A percentile compares a stretch with the other conserved stretches of the same genome.
Evolutionary conservation across 257 asterid species (phyloP).

Genomic region (Solanum chiquidenum): DNA sequence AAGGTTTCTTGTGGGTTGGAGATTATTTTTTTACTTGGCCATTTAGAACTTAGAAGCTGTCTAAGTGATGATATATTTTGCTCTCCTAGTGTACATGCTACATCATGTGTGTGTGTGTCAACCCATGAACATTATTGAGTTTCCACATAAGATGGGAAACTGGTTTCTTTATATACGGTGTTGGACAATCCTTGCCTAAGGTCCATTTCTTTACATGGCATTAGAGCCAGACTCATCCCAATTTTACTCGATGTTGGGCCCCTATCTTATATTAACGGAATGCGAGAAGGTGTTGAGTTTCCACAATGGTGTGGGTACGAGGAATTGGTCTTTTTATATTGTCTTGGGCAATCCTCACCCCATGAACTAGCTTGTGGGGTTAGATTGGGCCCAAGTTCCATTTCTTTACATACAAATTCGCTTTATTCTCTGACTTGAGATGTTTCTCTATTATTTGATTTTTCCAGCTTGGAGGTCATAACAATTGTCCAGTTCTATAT

Average conservation of each 20-base stretch:
- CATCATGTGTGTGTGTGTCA: not conserved
- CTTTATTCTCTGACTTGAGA: not conserved
- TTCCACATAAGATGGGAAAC: not conserved
- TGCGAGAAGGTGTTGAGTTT: not conserved
- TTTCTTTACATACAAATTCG: not conserved
- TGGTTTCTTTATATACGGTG: not conserved
- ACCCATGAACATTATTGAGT: not conserved
- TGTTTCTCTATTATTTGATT: not conserved
- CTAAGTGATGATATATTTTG: not conserved
- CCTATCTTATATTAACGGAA: not conserved
- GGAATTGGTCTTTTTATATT: not conserved
- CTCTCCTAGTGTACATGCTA: not conserved
- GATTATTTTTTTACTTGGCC: not conserved
- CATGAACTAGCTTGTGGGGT: not conserved
- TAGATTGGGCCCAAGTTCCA: not conserved
- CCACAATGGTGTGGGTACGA: not conserved
- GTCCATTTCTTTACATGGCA: not conserved
- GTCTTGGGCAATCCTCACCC: not conserved
- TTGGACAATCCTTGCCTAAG: not conserved
- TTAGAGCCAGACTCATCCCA: not conserved
- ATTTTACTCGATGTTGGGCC: not conserved
- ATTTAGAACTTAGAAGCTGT: not conserved
- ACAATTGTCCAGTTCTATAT: slow-evolving; percentile 34
- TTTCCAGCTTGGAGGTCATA: slow-evolving; percentile 63
- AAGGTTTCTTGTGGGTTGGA: not conserved